These are phyloP conservation scores for Monosporascus sp. DNA, from an alignment of 2,329 filamentous ascomycete species.

Conservation along the genomic window DNA sequence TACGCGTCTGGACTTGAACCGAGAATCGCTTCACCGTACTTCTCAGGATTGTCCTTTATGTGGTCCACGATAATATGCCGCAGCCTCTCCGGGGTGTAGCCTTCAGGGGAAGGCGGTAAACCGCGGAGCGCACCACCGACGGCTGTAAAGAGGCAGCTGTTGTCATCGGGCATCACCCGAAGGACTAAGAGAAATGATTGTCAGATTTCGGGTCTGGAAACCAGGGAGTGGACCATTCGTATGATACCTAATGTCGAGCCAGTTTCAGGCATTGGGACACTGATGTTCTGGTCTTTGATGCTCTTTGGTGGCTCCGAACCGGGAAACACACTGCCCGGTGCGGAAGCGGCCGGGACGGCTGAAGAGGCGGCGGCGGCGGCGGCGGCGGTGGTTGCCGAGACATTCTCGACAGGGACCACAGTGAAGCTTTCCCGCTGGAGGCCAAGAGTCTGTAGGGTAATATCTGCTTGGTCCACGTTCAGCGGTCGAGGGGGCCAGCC, in stretches of 20 bases:
- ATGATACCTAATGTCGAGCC: constrained; percentile 44
- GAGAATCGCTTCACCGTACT: constrained; percentile 72
- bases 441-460: constrained; percentile 43
- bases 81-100: constrained; percentile 39
- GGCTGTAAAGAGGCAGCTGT: constrained; percentile 89
- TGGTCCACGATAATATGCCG: constrained; percentile 72
- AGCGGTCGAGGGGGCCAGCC: constrained; percentile 76
- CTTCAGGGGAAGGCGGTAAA: constrained; percentile 33
- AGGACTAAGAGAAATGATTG: constrained; percentile 48
- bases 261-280: constrained; percentile 43
- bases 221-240: constrained; percentile 3
- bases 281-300: constrained; percentile 36
- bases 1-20: constrained; percentile 70
- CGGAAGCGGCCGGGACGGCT: neutral
- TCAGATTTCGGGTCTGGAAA: neutral
- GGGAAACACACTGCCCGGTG: constrained; percentile 1
- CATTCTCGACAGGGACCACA: constrained; percentile 37
- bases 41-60: constrained; percentile 67
- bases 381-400: constrained; percentile 1
- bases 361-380: constrained; percentile 1
- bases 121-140: constrained; percentile 74
- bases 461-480: constrained; percentile 46
- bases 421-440: constrained; percentile 47
- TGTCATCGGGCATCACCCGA: constrained; percentile 95
- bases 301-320: constrained; percentile 8